Percentiles rank a stretch among this genome's conserved stretches.
phyloP scores from a whole-genome alignment of 2,329 filamentous ascomycete species.

The Nigrospora osmanthi region DNA sequence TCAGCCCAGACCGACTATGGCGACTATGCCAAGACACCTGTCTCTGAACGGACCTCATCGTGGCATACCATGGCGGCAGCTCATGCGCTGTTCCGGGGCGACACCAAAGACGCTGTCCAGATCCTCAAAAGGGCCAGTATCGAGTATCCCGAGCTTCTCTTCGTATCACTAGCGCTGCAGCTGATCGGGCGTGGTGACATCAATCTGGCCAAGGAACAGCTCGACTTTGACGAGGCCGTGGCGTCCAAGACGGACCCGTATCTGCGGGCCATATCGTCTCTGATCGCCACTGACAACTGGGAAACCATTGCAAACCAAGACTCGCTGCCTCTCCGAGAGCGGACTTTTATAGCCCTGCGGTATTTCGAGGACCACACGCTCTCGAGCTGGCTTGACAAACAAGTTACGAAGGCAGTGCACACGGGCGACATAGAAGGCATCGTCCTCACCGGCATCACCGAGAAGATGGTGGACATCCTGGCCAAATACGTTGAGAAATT shows the following conservation, averaged over 20 bases:
- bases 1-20: constrained; percentile 35
- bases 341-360: constrained; percentile 64
- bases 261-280: constrained; percentile 69
- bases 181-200: constrained; percentile 46
- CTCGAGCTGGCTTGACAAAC: constrained; percentile 59
- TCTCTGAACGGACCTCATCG: constrained; percentile 41
- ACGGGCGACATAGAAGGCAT: constrained; percentile 71
- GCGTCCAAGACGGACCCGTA: constrained; percentile 68
- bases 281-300: constrained; percentile 74
- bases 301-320: constrained; percentile 62
- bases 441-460: constrained; percentile 69
- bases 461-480: constrained; percentile 65
- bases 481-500: constrained; percentile 70
- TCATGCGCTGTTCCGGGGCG: constrained; percentile 65
- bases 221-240: constrained; percentile 51
- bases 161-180: constrained; percentile 60
- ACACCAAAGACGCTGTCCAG: constrained; percentile 59
- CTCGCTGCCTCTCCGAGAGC: constrained; percentile 66
- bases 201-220: constrained; percentile 35
- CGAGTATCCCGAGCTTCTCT: constrained; percentile 55
- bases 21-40: constrained; percentile 33
- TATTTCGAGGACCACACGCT: constrained; percentile 56
- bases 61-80: constrained; percentile 68
- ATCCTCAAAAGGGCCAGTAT: constrained; percentile 62
- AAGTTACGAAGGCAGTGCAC: constrained; percentile 51